These are phyloP conservation scores for Solanum bulbocastanum DNA, from an alignment of 257 asterid genomes.

Conservation along the genomic window DNA sequence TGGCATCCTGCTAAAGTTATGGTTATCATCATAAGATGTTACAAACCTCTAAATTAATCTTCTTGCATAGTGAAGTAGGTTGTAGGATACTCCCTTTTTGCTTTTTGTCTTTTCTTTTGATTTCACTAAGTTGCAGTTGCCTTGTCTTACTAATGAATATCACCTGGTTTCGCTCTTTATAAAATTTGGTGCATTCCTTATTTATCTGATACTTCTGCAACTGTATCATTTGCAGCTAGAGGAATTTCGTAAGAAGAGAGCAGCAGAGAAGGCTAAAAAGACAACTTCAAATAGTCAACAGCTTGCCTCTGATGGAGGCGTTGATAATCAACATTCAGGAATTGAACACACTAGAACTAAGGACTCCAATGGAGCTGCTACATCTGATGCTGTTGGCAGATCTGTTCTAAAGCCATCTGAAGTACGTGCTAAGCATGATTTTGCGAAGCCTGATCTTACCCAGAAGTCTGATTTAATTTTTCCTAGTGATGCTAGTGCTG, in stretches of 20 bases:
- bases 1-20: not conserved
- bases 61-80: not conserved
- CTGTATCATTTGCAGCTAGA: constrained; percentile 44
- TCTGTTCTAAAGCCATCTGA: constrained; percentile 21
- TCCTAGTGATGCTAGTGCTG: constrained; percentile 12
- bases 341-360: constrained; percentile 21
- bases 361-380: constrained; percentile 41
- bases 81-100: not conserved
- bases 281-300: constrained; percentile 26
- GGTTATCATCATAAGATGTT: not conserved
- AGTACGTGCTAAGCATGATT: constrained; percentile 19
- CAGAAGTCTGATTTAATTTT: constrained; percentile 19
- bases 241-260: constrained; percentile 89
- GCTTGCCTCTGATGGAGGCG: constrained; percentile 27
- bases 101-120: not conserved
- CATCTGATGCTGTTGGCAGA: constrained; percentile 38
- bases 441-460: constrained; percentile 22
- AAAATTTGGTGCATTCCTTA: not conserved
- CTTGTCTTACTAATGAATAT: not conserved
- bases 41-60: not conserved
- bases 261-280: constrained; percentile 67
- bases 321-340: constrained; percentile 38
- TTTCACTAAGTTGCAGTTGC: not conserved
- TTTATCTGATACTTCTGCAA: not conserved
- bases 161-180: not conserved